A percentile compares a stretch with the other conserved stretches of the same genome.
Conservation (phyloP, 2,329 filamentous ascomycete species). For the Salinomyces thailandicus region DNA sequence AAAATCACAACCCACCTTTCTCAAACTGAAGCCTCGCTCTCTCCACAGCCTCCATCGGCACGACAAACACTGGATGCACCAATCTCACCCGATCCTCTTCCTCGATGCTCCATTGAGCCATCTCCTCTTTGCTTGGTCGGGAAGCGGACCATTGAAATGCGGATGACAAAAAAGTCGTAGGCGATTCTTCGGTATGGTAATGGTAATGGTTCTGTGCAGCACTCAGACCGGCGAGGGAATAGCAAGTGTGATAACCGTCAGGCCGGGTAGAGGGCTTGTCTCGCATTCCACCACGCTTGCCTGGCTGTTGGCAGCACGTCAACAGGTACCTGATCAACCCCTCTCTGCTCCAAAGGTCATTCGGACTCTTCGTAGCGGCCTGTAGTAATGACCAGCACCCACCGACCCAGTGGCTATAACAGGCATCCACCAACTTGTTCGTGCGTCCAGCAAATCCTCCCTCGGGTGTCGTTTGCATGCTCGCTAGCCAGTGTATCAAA, state of each 20-base stretch:
- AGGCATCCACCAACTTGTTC: slow-evolving; percentile 96
- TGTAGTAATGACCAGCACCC: slow-evolving; percentile 89
- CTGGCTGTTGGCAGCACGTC: slow-evolving; percentile 64
- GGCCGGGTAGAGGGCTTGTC: slow-evolving; percentile 90
- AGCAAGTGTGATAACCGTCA: slow-evolving; percentile 88
- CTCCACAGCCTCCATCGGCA: slow-evolving; percentile 61
- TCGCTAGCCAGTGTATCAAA: slow-evolving; percentile 78
- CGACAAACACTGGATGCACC: slow-evolving; percentile 75
- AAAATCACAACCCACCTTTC: background rate
- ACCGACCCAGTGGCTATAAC: slow-evolving; percentile 96
- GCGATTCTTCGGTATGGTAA: slow-evolving; percentile 26
- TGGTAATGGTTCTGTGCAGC: slow-evolving; percentile 60
- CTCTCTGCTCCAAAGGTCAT: slow-evolving; percentile 62
- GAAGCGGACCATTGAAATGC: slow-evolving; percentile 37
- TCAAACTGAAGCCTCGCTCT: slow-evolving; percentile 20
- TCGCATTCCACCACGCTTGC: slow-evolving; percentile 67
- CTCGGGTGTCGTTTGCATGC: slow-evolving; percentile 81
- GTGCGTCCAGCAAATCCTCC: slow-evolving; percentile 88
- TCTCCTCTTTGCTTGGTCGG: slow-evolving; percentile 42
- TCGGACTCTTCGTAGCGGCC: slow-evolving; percentile 54
- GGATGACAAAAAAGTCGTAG: too few species aligned
- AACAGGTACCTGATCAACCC: slow-evolving; percentile 84
- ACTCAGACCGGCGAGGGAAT: slow-evolving; percentile 77
- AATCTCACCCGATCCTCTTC: slow-evolving; percentile 58
- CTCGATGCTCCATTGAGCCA: slow-evolving; percentile 52